Base-by-base conservation (phyloP, 306 rosid species). In the Alnus rubra region DNA sequence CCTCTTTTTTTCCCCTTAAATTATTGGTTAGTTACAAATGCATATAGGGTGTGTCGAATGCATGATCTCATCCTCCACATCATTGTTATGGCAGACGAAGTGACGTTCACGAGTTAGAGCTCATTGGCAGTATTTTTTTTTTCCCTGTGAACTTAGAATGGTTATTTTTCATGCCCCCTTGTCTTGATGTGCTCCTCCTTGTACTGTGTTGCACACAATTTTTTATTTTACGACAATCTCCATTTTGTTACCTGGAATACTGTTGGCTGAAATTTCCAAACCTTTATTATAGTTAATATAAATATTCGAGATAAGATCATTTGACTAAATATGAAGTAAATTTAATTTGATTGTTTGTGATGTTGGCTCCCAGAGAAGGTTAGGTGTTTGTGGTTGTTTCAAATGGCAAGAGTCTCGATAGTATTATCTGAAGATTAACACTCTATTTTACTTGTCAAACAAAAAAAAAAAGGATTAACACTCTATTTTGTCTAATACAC, bases 1-100 rank as follows among this genome's bases (percentile, higher is more conserved):
- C 44, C 75, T 45, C 69, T 62, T 23, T 49, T 35, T 81, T 70
- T 65, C 23, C 2, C 62, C 39, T 74, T 50, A 52, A 63, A 35
- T 78, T 59, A 4, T 28, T 10, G 33, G 35, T 23, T 9, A 33
- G 69, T 63, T 67, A 18, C 31, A 9, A 31, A 42, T 48, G 15
- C 48, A 67, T 42, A 8, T 9, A 35, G 11, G 9, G 15, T 14
- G 47, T 0, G 4, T n/a, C 42, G 30, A 67, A 67, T 11, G 8
- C 33, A 16, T 10, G 7, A 67, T 18, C 72, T 67, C 51, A 39
- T 19, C 72, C 13, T 7, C 30, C 15, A 42, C 51, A 2, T 31
- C 33, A 42, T 67, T 42, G 50, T 67, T n/a, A 39, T 1, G 7
- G 19, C 15, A 28, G 14, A 5, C 51, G 16, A 39, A 16, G 44